These are phyloP conservation scores for Aureobasidium pullulans DNA, from an alignment of 2,329 filamentous ascomycete species.

Conservation along the genomic window DNA sequence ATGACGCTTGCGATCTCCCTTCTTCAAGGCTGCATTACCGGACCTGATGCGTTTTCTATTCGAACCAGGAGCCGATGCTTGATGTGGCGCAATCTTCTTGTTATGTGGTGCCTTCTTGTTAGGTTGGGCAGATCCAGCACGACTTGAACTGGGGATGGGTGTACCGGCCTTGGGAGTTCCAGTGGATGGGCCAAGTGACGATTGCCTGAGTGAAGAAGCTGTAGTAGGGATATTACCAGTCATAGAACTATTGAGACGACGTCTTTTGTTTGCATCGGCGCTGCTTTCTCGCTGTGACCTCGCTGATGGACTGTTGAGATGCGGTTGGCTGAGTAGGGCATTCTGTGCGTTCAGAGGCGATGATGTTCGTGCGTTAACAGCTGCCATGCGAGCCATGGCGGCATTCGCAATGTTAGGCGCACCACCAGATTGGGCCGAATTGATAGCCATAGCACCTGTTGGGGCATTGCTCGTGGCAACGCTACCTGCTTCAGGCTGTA, in stretches of 20 bases:
- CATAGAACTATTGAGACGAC: constrained; percentile 47
- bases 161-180: constrained; percentile 57
- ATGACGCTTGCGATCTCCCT: constrained; percentile 28
- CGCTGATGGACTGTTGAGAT: constrained; percentile 17
- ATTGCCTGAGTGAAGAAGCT: constrained; percentile 51
- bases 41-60: constrained; percentile 17
- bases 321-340: constrained; percentile 17
- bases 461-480: constrained; percentile 41
- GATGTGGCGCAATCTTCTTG: constrained; percentile 50
- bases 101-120: constrained; percentile 31
- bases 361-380: constrained; percentile 5
- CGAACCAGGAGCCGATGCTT: constrained; percentile 23
- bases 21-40: constrained; percentile 15
- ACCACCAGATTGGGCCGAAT: constrained; percentile 40
- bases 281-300: constrained; percentile 30
- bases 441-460: constrained; percentile 48
- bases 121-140: constrained; percentile 55
- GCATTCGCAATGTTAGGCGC: constrained; percentile 46
- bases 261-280: constrained; percentile 48
- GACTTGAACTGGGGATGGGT: constrained; percentile 36
- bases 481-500: constrained; percentile 42
- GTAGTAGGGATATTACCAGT: constrained; percentile 44
- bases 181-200: constrained; percentile 48
- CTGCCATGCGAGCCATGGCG: constrained; percentile 37
- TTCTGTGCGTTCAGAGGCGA: constrained; percentile 16